phyloP scores from a whole-genome alignment of 2,329 filamentous ascomycete species.

The Whalleya microplaca region DNA sequence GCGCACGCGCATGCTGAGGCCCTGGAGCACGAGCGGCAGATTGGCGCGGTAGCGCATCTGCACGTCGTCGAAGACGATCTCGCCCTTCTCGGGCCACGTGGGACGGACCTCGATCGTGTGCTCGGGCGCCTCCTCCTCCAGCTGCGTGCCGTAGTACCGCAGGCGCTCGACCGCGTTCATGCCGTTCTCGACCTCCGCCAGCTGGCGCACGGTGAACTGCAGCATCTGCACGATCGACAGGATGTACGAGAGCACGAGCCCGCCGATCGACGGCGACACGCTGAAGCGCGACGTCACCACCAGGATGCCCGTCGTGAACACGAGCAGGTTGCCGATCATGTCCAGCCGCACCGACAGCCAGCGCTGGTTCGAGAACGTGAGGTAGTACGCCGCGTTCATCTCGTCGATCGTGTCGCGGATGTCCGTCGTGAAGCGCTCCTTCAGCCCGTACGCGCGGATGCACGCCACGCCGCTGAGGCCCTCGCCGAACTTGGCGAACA shows the following conservation, averaged over 20 bases:
- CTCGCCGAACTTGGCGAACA: slow-evolving; percentile 92
- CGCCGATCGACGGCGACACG: slow-evolving; percentile 81
- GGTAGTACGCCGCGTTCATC: slow-evolving; percentile 93
- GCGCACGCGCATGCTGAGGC: slow-evolving; percentile 70
- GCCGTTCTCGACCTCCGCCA: slow-evolving; percentile 95
- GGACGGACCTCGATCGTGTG: slow-evolving; percentile 73
- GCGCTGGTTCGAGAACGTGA: slow-evolving; percentile 93
- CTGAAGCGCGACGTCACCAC: slow-evolving; percentile 90
- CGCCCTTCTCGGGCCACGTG: slow-evolving; percentile 84
- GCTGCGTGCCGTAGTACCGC: slow-evolving; percentile 82
- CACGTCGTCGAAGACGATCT: slow-evolving; percentile 75
- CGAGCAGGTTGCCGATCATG: slow-evolving; percentile 78
- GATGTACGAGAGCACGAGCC: slow-evolving; percentile 91
- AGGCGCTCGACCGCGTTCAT: slow-evolving; percentile 97
- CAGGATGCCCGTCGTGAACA: slow-evolving; percentile 86
- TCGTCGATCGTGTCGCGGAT: slow-evolving; percentile 78
- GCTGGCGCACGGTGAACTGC: slow-evolving; percentile 90
- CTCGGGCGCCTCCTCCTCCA: slow-evolving; percentile 88
- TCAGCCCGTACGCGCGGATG: slow-evolving; percentile 87
- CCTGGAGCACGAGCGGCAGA: slow-evolving; percentile 73
- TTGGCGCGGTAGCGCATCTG: slow-evolving; percentile 77
- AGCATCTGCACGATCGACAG: slow-evolving; percentile 93
- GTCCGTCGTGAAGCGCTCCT: slow-evolving; percentile 71
- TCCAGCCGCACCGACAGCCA: slow-evolving; percentile 90
- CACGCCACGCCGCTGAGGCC: slow-evolving; percentile 81